A percentile compares a stretch with the other conserved stretches of the same genome.
Conservation (phyloP, 208 protist genomes). For the Borovskyia barvae region DNA sequence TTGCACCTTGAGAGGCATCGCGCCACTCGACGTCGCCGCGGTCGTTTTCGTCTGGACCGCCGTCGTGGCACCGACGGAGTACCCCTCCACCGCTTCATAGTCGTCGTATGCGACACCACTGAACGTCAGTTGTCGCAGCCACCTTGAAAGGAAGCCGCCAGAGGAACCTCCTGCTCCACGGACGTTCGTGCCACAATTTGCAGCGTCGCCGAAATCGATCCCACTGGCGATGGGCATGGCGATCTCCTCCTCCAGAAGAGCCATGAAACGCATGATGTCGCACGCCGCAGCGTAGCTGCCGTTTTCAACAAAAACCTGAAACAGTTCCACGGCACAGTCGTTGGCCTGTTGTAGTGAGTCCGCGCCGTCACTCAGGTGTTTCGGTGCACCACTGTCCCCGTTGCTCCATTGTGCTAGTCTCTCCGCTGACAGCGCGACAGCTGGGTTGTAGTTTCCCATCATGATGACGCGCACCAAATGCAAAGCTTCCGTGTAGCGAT, state of each 20-base stretch:
- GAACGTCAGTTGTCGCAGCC: slow-evolving; percentile 29
- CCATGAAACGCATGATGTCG: slow-evolving; percentile 70
- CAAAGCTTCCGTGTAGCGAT: slow-evolving; percentile 55
- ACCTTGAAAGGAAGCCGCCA: slow-evolving; percentile 20
- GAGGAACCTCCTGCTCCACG: neutral
- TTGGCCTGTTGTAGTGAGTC: slow-evolving; percentile 30
- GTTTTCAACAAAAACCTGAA: slow-evolving; percentile 31
- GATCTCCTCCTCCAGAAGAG: slow-evolving; percentile 54
- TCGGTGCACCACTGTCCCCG: neutral
- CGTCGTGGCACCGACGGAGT: neutral
- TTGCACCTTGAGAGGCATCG: neutral
- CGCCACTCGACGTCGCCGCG: neutral
- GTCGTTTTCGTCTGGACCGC: neutral
- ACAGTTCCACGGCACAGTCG: slow-evolving; percentile 35
- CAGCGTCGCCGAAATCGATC: neutral
- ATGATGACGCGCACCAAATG: slow-evolving; percentile 71
- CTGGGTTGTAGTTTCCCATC: slow-evolving; percentile 41
- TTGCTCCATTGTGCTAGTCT: slow-evolving; percentile 4
- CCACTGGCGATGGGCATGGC: slow-evolving; percentile 23
- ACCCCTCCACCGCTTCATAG: slow-evolving; percentile 3
- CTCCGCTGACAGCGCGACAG: slow-evolving; percentile 3
- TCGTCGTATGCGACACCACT: slow-evolving; percentile 11
- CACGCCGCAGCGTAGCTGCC: slow-evolving; percentile 47
- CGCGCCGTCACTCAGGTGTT: neutral
- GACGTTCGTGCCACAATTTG: neutral